These are phyloP conservation scores for Candida insectorum DNA, from an alignment of 805 yeast genomes.

Conservation along the genomic window DNA sequence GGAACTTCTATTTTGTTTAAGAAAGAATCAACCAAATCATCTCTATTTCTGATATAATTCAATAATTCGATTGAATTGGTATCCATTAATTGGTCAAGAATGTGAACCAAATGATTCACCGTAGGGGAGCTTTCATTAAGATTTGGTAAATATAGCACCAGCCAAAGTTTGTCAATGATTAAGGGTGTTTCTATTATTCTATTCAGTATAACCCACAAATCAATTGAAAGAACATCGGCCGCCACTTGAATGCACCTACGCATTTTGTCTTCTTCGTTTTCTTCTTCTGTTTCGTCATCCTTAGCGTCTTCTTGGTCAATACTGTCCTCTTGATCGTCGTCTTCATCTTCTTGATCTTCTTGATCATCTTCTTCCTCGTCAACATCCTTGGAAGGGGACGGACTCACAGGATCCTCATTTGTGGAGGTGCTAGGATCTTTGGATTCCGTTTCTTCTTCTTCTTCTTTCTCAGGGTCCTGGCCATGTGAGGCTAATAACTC, in stretches of 20 bases:
- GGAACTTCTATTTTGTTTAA: conserved; percentile 88
- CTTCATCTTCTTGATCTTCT: conserved; percentile 8
- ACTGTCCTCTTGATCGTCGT: conserved; percentile 5
- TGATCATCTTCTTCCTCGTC: neutral
- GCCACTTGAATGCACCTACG: conserved; percentile 37
- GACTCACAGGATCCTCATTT: no score
- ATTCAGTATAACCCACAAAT: conserved; percentile 42
- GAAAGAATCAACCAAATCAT: conserved; percentile 72
- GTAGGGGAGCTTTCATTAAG: conserved; percentile 36
- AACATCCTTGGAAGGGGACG: conserved; percentile 6
- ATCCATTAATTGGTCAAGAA: conserved; percentile 83
- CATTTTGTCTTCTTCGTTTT: conserved; percentile 28
- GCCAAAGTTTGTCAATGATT: conserved; percentile 41
- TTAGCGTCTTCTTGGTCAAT: conserved; percentile 9
- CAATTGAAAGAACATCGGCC: conserved; percentile 38
- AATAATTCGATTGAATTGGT: conserved; percentile 55
- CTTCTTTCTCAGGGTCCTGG: conserved; percentile 6
- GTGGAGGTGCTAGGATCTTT: neutral
- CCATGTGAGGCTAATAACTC: no score
- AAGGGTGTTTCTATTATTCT: conserved; percentile 40
- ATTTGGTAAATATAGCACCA: conserved; percentile 27
- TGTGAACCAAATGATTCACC: conserved; percentile 47
- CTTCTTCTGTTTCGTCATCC: conserved; percentile 17
- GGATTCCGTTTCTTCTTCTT: conserved; percentile 1
- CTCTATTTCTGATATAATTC: conserved; percentile 66